Percentiles rank a stretch among this genome's conserved stretches.
phyloP scores from a whole-genome alignment of 768 basidiomycete genomes.

The Russula earlei region DNA sequence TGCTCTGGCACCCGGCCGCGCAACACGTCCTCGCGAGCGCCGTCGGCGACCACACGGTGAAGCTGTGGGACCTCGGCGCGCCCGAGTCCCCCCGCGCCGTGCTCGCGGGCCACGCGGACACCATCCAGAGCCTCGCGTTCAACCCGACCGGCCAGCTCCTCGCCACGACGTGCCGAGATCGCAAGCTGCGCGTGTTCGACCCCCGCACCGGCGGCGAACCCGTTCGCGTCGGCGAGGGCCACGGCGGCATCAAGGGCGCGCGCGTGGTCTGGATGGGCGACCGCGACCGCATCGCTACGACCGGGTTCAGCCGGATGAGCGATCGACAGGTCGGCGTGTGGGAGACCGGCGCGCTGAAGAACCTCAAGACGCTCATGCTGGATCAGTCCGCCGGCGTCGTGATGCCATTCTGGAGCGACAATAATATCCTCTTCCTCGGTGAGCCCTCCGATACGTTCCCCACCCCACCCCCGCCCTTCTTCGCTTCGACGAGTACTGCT shows the following conservation, averaged over 20 bases:
- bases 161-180: constrained; percentile 86
- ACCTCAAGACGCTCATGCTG: constrained; percentile 65
- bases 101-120: constrained; percentile 72
- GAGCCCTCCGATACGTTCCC: too few relatives aligned
- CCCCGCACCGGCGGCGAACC: constrained; percentile 76
- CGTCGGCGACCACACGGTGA: constrained; percentile 77
- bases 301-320: constrained; percentile 94
- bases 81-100: constrained; percentile 53
- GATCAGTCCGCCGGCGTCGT: constrained; percentile 90
- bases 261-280: constrained; percentile 89
- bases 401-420: constrained; percentile 98
- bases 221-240: constrained; percentile 75
- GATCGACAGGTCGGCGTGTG: constrained; percentile 87
- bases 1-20: constrained; percentile 89
- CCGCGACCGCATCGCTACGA: constrained; percentile 80
- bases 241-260: constrained; percentile 88
- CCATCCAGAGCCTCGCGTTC: constrained; percentile 79
- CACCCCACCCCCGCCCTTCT: background rate
- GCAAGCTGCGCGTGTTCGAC: constrained; percentile 88
- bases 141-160: constrained; percentile 72
- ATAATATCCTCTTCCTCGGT: constrained; percentile 82
- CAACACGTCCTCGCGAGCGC: constrained; percentile 75
- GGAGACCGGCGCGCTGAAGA: constrained; percentile 72
- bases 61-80: constrained; percentile 84
- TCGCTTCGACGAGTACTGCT: background rate